Conservation (phyloP, 306 rosid species). For the Corylus americana region DNA sequence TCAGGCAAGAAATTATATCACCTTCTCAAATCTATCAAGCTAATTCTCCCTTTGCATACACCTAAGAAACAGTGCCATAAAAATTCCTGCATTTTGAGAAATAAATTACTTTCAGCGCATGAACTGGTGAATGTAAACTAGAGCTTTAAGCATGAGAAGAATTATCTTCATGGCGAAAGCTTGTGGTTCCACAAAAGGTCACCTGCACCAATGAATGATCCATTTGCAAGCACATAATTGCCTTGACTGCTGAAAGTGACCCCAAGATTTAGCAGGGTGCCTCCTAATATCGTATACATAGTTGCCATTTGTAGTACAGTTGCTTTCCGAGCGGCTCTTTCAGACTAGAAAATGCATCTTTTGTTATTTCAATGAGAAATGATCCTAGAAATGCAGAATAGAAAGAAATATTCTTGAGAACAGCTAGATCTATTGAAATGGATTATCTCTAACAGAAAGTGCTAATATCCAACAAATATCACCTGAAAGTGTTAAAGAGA, state of each 20-base stretch:
- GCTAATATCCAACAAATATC: not conserved
- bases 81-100: constrained; percentile 57
- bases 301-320: constrained; percentile 85
- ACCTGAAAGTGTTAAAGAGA: not conserved
- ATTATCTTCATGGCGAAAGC: not conserved
- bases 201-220: constrained; percentile 92
- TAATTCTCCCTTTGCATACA: constrained; percentile 70
- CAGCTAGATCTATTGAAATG: not conserved
- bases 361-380: not conserved
- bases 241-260: constrained; percentile 78
- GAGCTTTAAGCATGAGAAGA: not conserved
- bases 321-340: constrained; percentile 92
- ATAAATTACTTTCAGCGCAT: constrained; percentile 14
- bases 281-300: constrained; percentile 70
- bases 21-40: constrained; percentile 81
- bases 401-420: not conserved
- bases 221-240: constrained; percentile 61
- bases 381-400: not conserved
- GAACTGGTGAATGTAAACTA: not conserved
- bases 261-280: constrained; percentile 82
- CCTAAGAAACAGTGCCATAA: constrained; percentile 54
- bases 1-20: constrained; percentile 47
- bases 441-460: not conserved
- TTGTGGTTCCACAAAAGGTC: constrained; percentile 12
- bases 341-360: constrained; percentile 53